Evolutionary conservation across 768 basidiomycete genomes (phyloP).

Genomic region (Fomitopsis serialis): DNA sequence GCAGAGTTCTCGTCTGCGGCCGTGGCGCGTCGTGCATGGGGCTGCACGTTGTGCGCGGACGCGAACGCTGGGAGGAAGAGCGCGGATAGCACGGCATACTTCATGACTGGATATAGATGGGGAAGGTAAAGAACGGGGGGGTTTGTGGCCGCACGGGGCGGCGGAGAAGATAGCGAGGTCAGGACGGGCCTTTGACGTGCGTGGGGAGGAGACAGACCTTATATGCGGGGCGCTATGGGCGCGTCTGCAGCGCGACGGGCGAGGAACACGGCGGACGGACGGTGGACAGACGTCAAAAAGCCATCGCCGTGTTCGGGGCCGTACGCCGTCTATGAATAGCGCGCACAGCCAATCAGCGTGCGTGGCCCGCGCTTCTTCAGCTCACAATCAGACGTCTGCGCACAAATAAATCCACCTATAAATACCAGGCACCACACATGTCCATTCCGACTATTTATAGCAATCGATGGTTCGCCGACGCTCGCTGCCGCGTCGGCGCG

Average conservation of each 20-base stretch:
- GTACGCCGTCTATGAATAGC: neutral
- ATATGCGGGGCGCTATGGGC: neutral
- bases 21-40: slow-evolving; percentile 22
- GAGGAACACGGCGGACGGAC: neutral
- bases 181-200: neutral
- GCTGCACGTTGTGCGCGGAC: slow-evolving; percentile 28
- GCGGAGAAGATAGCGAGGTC: slow-evolving; percentile 5
- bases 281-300: too few species aligned
- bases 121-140: slow-evolving; percentile 5
- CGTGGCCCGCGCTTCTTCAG: too few species aligned
- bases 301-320: too few species aligned
- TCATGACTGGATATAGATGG: slow-evolving; percentile 21
- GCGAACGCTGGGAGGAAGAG: slow-evolving; percentile 34
- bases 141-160: slow-evolving; percentile 3
- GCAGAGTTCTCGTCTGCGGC: slow-evolving; percentile 6
- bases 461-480: slow-evolving; percentile 7
- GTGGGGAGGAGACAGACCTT: neutral
- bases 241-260: neutral
- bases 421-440: neutral
- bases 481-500: neutral
- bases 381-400: too few species aligned
- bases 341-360: neutral
- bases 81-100: slow-evolving; percentile 24
- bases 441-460: slow-evolving; percentile 4
- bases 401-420: neutral